A percentile compares a stretch with the other conserved stretches of the same genome.
Conservation (phyloP, 257 asterid species). For the Nicotiana otophora region DNA sequence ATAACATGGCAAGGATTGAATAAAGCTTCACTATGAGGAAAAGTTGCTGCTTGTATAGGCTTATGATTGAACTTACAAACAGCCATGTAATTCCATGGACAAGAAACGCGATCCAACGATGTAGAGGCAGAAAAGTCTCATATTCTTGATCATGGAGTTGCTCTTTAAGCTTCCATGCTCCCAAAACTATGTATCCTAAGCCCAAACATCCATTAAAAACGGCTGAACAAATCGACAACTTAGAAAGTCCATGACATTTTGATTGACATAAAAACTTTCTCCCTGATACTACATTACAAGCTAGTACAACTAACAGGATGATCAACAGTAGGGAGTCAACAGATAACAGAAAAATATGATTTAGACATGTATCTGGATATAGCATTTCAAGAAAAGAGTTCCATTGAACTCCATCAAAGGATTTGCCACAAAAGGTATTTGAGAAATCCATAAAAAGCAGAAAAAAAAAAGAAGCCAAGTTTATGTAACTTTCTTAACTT, state of each 20-base stretch:
- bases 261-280: background rate
- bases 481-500: background rate
- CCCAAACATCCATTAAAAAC: slow-evolving; percentile 5
- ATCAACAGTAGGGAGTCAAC: background rate
- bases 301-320: background rate
- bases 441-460: background rate
- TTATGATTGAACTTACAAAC: slow-evolving; percentile 8
- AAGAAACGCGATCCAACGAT: background rate
- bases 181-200: background rate
- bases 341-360: background rate
- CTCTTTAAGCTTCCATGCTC: slow-evolving; percentile 2
- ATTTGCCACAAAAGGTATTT: background rate
- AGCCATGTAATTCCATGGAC: slow-evolving; percentile 21
- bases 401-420: background rate
- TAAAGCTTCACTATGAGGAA: background rate
- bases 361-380: background rate
- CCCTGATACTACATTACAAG: background rate
- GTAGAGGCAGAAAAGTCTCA: background rate
- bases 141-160: background rate
- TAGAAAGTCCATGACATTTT: background rate
- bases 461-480: background rate
- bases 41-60: background rate
- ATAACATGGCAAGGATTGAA: slow-evolving; percentile 8
- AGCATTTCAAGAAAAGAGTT: too few relatives aligned
- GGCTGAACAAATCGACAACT: background rate